Evolutionary conservation across 768 basidiomycete genomes (phyloP), one percentile per base, ranked within the genome.

Genomic region (Suillus brevipes): DNA sequence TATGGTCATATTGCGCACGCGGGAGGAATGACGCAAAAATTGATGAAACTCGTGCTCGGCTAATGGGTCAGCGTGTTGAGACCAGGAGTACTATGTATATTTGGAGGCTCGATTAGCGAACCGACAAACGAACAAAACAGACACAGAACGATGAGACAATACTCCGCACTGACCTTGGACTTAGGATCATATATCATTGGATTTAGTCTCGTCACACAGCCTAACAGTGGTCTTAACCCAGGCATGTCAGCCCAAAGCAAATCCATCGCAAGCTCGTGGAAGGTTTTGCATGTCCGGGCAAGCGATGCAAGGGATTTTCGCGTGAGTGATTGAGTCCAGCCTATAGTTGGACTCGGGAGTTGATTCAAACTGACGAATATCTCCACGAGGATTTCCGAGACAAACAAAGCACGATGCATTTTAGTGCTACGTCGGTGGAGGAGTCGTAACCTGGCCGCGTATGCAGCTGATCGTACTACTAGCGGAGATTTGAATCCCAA

Each of bases 221-320:
- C 40, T 7, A 59, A 40, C 12, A 59, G 40, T 14, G 58, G 58
- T 42, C 40, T 18, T 42, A 59, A 20, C 10, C 38, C 58, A 38
- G 4, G 23, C 12, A 63, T 38, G 8, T 61, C 16, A n/a, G 34
- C 36, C 62, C 62, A 63, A n/a, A 63, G 37, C 18, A 38, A 37
- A 40, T 63, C 58, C 56, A 63, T 59, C 14, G 62, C 62, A 16
- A 37, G 62, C 14, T 28, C 42, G 28, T 63, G n/a, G 25, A 63
- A 59, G 18, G 57, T 63, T 60, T 31, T 63, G 56, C 62, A 63
- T 59, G 62, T 63, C 57, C 37, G 40, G 18, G 62, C 62, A 14
- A 63, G 52, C 8, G 57, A 58, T 31, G 37, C 37, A 28, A 63
- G 42, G 37, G 62, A 40, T 60, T 13, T 20, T 6, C 8, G 23